Evolutionary conservation across 371 early-diverging fungal species (phyloP).

Genomic region (Mucor lusitanicus): DNA sequence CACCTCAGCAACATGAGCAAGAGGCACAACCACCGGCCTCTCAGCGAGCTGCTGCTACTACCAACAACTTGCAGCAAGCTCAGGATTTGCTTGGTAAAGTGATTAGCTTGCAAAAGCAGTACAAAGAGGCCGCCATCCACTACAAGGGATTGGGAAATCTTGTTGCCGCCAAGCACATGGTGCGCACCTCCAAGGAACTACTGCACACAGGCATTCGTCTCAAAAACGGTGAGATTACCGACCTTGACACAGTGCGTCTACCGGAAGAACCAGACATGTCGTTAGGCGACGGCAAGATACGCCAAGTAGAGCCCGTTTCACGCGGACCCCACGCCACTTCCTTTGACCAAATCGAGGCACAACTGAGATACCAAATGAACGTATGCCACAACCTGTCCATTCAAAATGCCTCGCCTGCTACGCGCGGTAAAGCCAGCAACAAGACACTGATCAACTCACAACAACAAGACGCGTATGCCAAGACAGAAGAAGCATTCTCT

Average conservation of each 20-base stretch:
- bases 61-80: constrained; percentile 3
- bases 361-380: constrained; percentile 63
- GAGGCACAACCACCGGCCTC: not conserved
- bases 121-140: constrained; percentile 63
- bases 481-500: constrained; percentile 57
- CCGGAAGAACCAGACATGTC: constrained; percentile 41
- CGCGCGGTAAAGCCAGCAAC: constrained; percentile 8
- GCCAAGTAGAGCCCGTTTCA: constrained; percentile 21
- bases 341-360: constrained; percentile 49
- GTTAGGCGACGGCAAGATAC: constrained; percentile 39
- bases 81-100: constrained; percentile 30
- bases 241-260: constrained; percentile 7
- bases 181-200: constrained; percentile 50
- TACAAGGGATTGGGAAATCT: constrained; percentile 59
- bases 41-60: not conserved
- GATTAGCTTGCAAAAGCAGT: constrained; percentile 54
- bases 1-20: not conserved
- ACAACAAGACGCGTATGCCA: constrained; percentile 40
- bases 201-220: constrained; percentile 36
- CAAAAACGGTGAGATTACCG: constrained; percentile 35
- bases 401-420: constrained; percentile 35
- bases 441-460: constrained; percentile 10
- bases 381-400: constrained; percentile 63
- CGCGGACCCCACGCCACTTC: constrained; percentile 23
- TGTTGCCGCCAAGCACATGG: constrained; percentile 55